phyloP scores from a whole-genome alignment of 2,329 filamentous ascomycete species.

The Calonectria pseudoturangicola region DNA sequence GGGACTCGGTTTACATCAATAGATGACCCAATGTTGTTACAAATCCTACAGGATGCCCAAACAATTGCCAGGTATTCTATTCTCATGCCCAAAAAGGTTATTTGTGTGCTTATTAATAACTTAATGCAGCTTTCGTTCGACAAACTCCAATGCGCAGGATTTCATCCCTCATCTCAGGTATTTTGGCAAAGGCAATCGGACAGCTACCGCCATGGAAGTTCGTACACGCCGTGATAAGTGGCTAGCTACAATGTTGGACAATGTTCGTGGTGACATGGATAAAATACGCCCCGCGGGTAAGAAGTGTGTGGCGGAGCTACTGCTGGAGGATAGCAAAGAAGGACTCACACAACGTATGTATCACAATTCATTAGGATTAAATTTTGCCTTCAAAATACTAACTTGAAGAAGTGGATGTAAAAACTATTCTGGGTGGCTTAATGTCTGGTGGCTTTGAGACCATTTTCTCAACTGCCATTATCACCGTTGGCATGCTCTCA shows the following conservation, averaged over 20 bases:
- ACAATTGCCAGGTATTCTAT: constrained; percentile 10
- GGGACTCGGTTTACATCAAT: constrained; percentile 11
- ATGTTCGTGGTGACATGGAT: neutral
- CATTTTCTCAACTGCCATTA: constrained; percentile 23
- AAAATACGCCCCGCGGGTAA: constrained; percentile 11
- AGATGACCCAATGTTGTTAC: constrained; percentile 9
- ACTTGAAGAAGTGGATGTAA: neutral
- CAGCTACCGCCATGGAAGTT: constrained; percentile 16
- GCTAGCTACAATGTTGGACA: constrained; percentile 10
- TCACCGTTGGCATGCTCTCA: constrained; percentile 20
- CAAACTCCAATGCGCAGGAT: constrained; percentile 22
- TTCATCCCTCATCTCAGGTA: constrained; percentile 24
- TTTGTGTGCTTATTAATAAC: neutral
- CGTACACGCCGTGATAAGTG: constrained; percentile 21
- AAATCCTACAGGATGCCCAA: constrained; percentile 19
- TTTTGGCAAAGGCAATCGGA: neutral
- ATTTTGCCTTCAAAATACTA: neutral
- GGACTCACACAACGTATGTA: constrained; percentile 16
- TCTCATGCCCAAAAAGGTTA: too few relatives aligned
- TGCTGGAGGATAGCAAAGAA: constrained; percentile 1
- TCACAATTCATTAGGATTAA: too few relatives aligned
- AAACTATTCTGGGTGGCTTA: constrained; percentile 15
- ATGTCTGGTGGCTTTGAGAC: constrained; percentile 30
- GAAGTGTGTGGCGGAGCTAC: constrained; percentile 14
- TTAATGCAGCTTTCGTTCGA: constrained; percentile 15